Evolutionary conservation across 2,329 filamentous ascomycete species (phyloP), one percentile per base, ranked within the genome.

Genomic region (Pleurostoma richardsiae): DNA sequence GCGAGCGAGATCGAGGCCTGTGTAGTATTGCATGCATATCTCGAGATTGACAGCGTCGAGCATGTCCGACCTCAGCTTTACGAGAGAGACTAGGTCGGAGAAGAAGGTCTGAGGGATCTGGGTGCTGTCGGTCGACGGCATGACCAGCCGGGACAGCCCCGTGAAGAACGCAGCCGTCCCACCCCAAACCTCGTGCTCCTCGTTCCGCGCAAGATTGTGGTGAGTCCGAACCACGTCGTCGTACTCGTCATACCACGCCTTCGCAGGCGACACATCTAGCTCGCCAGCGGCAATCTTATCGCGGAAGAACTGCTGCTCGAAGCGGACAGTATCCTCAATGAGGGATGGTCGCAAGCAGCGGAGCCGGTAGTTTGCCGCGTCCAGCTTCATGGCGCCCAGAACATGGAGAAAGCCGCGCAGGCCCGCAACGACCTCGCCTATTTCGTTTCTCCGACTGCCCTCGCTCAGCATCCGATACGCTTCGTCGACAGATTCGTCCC

Each of bases 291-390:
- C 69, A 11, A 96, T 86, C 62, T 87, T 86, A 62, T 85, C 86
- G 51, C 82, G 71, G 60, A 96, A 92, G 64, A 94, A 94, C 44
- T 87, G 86, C 57, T 88, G 86, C 63, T 97, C 89, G 59, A 96
- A 97, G 50, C 88, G 83, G 41, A 95, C 83, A 0, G 90, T 96
- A 57, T 95, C 90, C 62, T 96, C 89, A 43, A 97, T 91, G 39
- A 97, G 75, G 29, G 91, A 77, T 1, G 88, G 83, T 29, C 91
- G 84, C 52, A 96, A 80, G 59, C 90, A 91, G 40, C 90, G 80
- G 55, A 97, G 96, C 66, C 96, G 92, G 64, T 97, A 92, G 66
- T 99, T 97, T 49, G 94, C 92, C 33, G 96, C 90, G 61, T 97
- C 94, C 50, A 99, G 74, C 69, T 96, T 97, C 94, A 97, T 97